A percentile compares a stretch with the other conserved stretches of the same genome.
phyloP scores from a whole-genome alignment of 2,329 filamentous ascomycete species.

The Talaromyces pinophilus region DNA sequence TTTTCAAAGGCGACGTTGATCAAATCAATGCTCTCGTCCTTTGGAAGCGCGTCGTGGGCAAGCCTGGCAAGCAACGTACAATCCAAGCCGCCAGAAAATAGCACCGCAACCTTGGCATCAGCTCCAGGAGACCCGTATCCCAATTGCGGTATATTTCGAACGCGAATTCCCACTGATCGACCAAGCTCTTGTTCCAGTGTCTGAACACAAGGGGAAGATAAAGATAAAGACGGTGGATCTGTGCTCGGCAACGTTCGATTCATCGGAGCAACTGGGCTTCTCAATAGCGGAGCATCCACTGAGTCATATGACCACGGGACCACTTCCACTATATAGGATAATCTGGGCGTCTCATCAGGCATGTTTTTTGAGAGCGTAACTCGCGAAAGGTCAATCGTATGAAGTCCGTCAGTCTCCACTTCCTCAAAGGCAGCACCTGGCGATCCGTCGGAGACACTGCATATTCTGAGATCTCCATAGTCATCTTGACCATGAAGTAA shows the following conservation, averaged over 20 bases:
- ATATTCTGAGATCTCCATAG: slow-evolving; percentile 61
- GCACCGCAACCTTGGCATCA: slow-evolving; percentile 63
- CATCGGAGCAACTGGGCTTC: slow-evolving; percentile 48
- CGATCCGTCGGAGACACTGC: slow-evolving; percentile 66
- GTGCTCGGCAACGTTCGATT: slow-evolving; percentile 41
- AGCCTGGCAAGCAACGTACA: slow-evolving; percentile 85
- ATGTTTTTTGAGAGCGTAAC: slow-evolving; percentile 10
- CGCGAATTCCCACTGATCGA: slow-evolving; percentile 64
- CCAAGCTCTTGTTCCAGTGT: slow-evolving; percentile 58
- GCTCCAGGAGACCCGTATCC: slow-evolving; percentile 38
- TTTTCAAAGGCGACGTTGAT: slow-evolving; percentile 98
- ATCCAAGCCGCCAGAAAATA: slow-evolving; percentile 94
- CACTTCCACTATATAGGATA: slow-evolving; percentile 9
- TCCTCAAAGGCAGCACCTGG: slow-evolving; percentile 65
- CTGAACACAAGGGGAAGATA: slow-evolving; percentile 54
- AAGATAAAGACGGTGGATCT: slow-evolving; percentile 32
- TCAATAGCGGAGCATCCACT: slow-evolving; percentile 26
- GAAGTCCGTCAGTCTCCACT: slow-evolving; percentile 81
- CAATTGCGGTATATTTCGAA: slow-evolving; percentile 65
- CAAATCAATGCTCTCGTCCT: slow-evolving; percentile 72
- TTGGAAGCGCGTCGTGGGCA: slow-evolving; percentile 72
- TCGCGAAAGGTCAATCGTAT: slow-evolving; percentile 61
- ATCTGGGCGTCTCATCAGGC: not conserved
- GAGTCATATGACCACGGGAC: slow-evolving; percentile 26
- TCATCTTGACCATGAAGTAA: slow-evolving; percentile 60